phyloP scores from a whole-genome alignment of 2,329 filamentous ascomycete species.

The Fusarium pseudocircinatum region DNA sequence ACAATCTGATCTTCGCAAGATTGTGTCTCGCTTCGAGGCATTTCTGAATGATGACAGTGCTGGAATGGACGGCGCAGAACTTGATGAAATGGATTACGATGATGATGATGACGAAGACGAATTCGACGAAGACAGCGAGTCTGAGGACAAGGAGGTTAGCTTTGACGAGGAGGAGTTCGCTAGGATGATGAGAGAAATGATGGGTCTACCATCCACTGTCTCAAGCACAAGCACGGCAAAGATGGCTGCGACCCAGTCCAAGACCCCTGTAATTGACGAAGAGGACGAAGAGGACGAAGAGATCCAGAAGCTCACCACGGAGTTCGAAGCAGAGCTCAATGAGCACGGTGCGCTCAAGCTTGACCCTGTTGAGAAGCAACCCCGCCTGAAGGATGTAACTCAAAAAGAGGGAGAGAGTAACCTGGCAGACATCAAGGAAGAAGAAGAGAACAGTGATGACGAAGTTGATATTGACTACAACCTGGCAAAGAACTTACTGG shows the following conservation, averaged over 20 bases:
- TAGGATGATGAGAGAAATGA: constrained; percentile 91
- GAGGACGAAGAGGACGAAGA: constrained; percentile 69
- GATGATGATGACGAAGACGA: constrained; percentile 59
- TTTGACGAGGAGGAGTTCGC: constrained; percentile 89
- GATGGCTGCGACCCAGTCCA: neutral
- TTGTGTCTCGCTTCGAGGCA: constrained; percentile 91
- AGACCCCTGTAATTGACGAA: constrained; percentile 48
- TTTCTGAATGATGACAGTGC: constrained; percentile 89
- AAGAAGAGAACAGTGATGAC: constrained; percentile 61
- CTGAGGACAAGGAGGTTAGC: constrained; percentile 78
- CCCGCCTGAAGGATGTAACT: constrained; percentile 45
- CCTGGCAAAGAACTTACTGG: constrained; percentile 87
- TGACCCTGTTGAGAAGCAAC: constrained; percentile 50
- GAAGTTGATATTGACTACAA: constrained; percentile 85
- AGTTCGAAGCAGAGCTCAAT: constrained; percentile 79
- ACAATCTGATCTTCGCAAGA: constrained; percentile 84
- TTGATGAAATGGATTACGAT: constrained; percentile 76
- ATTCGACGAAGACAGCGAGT: constrained; percentile 66
- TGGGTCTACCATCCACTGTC: constrained; percentile 66
- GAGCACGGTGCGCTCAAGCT: constrained; percentile 72
- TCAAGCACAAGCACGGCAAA: neutral
- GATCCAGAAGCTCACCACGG: constrained; percentile 70
- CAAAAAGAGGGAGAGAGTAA: constrained; percentile 19
- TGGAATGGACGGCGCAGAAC: constrained; percentile 79
- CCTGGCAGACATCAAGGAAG: constrained; percentile 50